Conservation (phyloP, 2,329 filamentous ascomycete genomes). For the Colletotrichum acutatum region DNA sequence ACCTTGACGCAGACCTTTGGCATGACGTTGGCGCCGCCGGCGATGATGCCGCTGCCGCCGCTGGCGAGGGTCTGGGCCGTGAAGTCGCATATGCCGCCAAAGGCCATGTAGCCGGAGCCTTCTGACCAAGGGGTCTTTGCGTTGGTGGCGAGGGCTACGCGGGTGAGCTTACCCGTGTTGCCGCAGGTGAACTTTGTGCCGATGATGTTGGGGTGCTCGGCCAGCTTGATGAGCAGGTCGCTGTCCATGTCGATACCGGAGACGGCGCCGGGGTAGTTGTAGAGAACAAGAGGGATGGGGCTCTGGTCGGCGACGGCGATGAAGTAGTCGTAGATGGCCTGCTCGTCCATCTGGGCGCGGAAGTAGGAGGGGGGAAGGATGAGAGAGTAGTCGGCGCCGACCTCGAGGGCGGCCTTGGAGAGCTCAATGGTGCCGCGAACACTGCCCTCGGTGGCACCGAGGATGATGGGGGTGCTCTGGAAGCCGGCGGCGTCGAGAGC, state of each 20-base stretch:
- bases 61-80: conserved; percentile 83
- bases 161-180: conserved; percentile 88
- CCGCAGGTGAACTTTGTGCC: conserved; percentile 94
- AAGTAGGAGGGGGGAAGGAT: conserved; percentile 88
- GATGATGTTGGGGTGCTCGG: conserved; percentile 83
- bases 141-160: conserved; percentile 78
- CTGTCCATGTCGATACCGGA: conserved; percentile 91
- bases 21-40: conserved; percentile 86
- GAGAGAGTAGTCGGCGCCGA: conserved; percentile 83
- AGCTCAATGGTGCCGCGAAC: conserved; percentile 84
- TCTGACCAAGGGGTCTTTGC: conserved; percentile 73
- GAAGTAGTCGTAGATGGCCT: conserved; percentile 79
- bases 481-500: conserved; percentile 86
- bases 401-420: conserved; percentile 71
- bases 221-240: conserved; percentile 83
- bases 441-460: conserved; percentile 84
- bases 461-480: conserved; percentile 79
- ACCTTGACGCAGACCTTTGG: conserved; percentile 84
- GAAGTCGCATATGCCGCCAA: conserved; percentile 90
- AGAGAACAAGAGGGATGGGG: conserved; percentile 82
- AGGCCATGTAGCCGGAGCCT: conserved; percentile 81
- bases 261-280: conserved; percentile 92
- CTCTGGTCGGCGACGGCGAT: conserved; percentile 78
- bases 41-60: conserved; percentile 86
- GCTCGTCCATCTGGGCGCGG: conserved; percentile 79